Evolutionary conservation across 2,329 filamentous ascomycete species (phyloP).

Genomic region (Xylariomycetidae sp.): DNA sequence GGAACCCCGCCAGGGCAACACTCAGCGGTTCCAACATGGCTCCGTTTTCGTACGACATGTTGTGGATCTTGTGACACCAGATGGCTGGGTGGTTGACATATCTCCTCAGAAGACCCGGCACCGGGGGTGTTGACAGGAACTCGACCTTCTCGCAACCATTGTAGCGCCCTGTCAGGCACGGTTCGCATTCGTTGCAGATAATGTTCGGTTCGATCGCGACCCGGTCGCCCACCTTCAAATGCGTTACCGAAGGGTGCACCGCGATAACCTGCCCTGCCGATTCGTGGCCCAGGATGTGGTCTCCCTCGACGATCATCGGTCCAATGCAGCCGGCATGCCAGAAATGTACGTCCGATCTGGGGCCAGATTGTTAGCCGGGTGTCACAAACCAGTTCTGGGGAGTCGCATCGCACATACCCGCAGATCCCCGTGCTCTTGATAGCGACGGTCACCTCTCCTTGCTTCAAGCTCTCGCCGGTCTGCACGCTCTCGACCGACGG

Average conservation of each 20-base stretch:
- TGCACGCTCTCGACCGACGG: conserved; percentile 71
- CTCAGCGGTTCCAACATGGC: conserved; percentile 85
- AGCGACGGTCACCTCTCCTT: conserved; percentile 80
- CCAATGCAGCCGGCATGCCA: conserved; percentile 95
- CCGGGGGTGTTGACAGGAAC: conserved; percentile 87
- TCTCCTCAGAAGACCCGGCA: conserved; percentile 77
- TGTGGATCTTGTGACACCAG: conserved; percentile 94
- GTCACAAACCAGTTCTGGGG: background rate
- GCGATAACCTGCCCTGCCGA: conserved; percentile 80
- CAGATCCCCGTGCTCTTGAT: conserved; percentile 95
- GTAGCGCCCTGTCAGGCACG: conserved; percentile 86
- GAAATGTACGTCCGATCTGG: conserved; percentile 89
- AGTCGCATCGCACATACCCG: conserved; percentile 50
- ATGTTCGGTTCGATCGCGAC: conserved; percentile 93
- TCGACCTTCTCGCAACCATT: conserved; percentile 84
- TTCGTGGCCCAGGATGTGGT: conserved; percentile 93
- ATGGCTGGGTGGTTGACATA: conserved; percentile 92
- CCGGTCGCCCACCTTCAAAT: conserved; percentile 77
- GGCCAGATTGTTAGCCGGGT: conserved; percentile 10
- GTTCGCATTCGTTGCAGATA: conserved; percentile 85
- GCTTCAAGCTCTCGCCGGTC: conserved; percentile 60
- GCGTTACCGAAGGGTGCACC: conserved; percentile 71
- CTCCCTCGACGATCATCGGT: conserved; percentile 84
- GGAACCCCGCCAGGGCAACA: conserved; percentile 82
- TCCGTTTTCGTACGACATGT: conserved; percentile 88